A percentile compares a stretch with the other conserved stretches of the same genome.
Conservation (phyloP, 257 asterid species). For the Coffea eugenioides region DNA sequence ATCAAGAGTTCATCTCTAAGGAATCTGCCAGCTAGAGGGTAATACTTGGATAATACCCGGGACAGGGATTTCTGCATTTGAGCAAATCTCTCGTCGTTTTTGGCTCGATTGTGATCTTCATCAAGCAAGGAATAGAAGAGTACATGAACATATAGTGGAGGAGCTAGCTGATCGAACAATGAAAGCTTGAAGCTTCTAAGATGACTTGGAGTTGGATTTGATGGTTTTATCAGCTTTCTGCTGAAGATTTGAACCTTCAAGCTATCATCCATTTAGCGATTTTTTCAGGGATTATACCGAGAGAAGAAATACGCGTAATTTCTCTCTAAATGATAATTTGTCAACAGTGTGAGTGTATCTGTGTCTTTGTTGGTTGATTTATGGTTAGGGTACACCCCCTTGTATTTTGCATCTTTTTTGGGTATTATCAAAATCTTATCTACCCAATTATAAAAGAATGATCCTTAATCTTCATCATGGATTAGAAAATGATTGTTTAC, state of each 20-base stretch:
- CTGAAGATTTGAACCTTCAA: conserved; percentile 16
- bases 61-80: conserved; percentile 23
- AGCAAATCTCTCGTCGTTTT: conserved; percentile 4
- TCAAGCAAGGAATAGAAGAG: conserved; percentile 10
- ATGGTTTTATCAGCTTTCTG: conserved; percentile 26
- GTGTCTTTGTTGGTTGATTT: too few relatives aligned
- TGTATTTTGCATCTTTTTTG: too few relatives aligned
- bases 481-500: too few relatives aligned
- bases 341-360: too few relatives aligned
- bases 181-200: conserved; percentile 19
- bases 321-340: too few relatives aligned
- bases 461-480: too few relatives aligned
- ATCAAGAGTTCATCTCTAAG: conserved; percentile 3
- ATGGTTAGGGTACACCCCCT: too few relatives aligned
- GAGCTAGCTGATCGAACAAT: conserved; percentile 20
- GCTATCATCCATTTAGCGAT: too few relatives aligned
- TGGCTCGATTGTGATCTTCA: not conserved
- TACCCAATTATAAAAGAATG: too few relatives aligned
- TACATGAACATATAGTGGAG: conserved; percentile 5
- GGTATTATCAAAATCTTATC: too few relatives aligned
- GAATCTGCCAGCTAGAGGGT: conserved; percentile 29
- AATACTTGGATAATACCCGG: conserved; percentile 9
- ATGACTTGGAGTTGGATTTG: conserved; percentile 20
- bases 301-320: too few relatives aligned
- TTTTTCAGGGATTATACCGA: too few relatives aligned